These are phyloP conservation scores for Yarrowia divulgata DNA, from an alignment of 805 yeast genomes.

Conservation along the genomic window DNA sequence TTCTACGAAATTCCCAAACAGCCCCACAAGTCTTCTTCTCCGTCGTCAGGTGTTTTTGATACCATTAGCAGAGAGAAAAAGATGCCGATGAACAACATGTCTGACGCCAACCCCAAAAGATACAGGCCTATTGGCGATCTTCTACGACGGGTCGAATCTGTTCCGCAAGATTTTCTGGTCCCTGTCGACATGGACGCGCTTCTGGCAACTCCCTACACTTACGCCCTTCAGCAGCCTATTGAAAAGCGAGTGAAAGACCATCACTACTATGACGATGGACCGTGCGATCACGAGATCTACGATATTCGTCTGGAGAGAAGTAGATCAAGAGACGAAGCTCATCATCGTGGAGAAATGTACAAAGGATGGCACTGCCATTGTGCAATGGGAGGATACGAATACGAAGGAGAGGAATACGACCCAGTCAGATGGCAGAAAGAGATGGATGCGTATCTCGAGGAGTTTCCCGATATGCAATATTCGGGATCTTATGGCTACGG, in stretches of 20 bases:
- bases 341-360: neutral
- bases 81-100: too few relatives aligned
- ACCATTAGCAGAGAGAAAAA: too few relatives aligned
- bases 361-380: neutral
- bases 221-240: neutral
- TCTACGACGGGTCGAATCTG: neutral
- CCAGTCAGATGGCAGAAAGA: neutral
- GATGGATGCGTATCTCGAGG: neutral
- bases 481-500: too few relatives aligned
- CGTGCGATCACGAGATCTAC: neutral
- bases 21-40: too few relatives aligned
- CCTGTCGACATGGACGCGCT: neutral
- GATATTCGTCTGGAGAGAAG: neutral
- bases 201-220: neutral
- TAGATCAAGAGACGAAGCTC: neutral
- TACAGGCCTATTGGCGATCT: neutral
- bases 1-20: neutral
- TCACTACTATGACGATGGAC: neutral
- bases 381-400: neutral
- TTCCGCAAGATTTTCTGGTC: neutral
- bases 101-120: too few relatives aligned
- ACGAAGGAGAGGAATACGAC: neutral
- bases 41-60: too few relatives aligned
- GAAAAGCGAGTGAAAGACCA: neutral
- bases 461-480: neutral